Percentiles rank a stretch among this genome's conserved stretches.
Evolutionary conservation across 208 protist species (phyloP).

Genomic region (Trypanosoma mega): DNA sequence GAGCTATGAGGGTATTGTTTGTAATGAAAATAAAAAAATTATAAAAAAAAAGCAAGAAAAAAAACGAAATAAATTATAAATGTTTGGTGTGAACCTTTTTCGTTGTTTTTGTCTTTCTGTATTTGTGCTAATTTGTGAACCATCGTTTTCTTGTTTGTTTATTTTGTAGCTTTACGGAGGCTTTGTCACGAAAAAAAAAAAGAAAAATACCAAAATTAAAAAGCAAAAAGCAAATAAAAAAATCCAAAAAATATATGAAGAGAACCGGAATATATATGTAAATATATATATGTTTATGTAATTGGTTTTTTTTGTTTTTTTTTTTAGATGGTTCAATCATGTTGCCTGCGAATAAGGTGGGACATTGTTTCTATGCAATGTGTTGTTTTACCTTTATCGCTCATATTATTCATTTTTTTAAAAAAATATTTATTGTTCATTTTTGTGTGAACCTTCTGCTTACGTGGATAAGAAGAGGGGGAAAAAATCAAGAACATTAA

Average conservation of each 20-base stretch:
- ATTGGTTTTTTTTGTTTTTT: conserved; percentile 18
- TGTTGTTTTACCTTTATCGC: no score
- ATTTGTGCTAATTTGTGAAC: no score
- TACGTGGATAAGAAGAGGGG: conserved; percentile 5
- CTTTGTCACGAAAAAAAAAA: neutral
- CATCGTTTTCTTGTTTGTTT: no score
- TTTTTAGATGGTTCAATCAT: conserved; percentile 2
- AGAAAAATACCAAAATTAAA: conserved; percentile 4
- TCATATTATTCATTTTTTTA: no score
- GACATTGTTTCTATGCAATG: no score
- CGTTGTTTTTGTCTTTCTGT: neutral
- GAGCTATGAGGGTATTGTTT: no score
- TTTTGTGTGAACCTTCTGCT: no score
- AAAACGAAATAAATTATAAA: neutral
- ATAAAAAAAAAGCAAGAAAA: no score
- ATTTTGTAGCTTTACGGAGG: neutral
- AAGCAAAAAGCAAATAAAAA: conserved; percentile 17
- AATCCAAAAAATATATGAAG: conserved; percentile 22
- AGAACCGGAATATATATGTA: conserved; percentile 20
- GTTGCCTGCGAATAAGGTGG: no score
- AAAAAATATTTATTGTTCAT: no score
- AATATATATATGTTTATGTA: conserved; percentile 17
- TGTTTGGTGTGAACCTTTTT: neutral
- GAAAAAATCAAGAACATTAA: conserved; percentile 13
- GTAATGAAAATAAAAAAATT: no score